Evolutionary conservation across 2,329 filamentous ascomycete genomes (phyloP), one percentile per base, ranked within the genome.

Genomic region (Gyromitra esculenta): DNA sequence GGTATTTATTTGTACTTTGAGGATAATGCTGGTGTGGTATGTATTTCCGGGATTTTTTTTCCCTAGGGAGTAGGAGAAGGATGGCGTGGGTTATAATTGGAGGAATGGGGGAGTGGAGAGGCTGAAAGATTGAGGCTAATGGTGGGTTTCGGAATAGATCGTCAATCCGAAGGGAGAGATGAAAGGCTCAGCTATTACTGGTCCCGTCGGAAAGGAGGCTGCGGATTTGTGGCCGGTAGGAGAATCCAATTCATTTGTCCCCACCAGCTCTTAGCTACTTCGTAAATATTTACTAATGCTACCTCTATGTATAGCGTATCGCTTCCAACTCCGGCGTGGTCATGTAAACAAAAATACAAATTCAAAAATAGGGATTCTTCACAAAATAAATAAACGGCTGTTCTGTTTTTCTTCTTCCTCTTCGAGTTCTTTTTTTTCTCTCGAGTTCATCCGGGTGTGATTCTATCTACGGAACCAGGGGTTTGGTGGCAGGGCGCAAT

Each of bases 101-200:
- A 45, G 45, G 43, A 62, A 39, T 31, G 39, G 43, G 21, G 35
- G 52, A 31, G 8, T 21, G 43, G 43, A 35, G 59, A 63, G 39
- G 13, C 8, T 65, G 25, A 31, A 54, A 54, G 21, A 25, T 25
- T 39, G 25, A 57, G 25, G 60, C 56, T 75, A 77, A 78, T 9
- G 25, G 39, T 21, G 50, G 48, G 62, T 72, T 31, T 59, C n/a
- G 21, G 56, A 18, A 60, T 79, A 96, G 92, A 99, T 99, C 84
- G 96, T 99, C 89, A 99, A 99, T 90, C 94, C 95, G 87, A 99
- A 99, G 92, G 96, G 96, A 88, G 96, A 99, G 89, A 99, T 99
- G 96, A 99, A 99, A 92, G 96, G 96, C 85, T 97, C 94, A 81
- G 96, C 96, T 86, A 99, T 99, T 86, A 99, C 96, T 83, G 96